These are phyloP conservation scores for Acanthamoeba sp. DNA, from an alignment of 208 protist species.

Conservation along the genomic window DNA sequence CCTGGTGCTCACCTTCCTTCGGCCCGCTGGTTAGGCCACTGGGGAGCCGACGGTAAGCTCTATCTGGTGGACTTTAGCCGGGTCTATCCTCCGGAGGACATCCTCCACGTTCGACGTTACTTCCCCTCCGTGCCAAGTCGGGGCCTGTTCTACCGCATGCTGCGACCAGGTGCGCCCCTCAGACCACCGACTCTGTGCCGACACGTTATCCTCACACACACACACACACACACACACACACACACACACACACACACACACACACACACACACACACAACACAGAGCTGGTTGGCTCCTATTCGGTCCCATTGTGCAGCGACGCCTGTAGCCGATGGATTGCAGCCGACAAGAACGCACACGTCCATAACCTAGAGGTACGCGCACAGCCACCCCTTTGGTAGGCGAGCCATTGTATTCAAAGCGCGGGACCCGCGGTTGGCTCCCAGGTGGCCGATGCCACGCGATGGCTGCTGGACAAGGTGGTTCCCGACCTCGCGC, in stretches of 20 bases:
- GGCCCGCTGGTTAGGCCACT: neutral
- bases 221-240: neutral
- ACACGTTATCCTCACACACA: neutral
- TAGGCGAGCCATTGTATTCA: too few species aligned
- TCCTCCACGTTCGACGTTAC: neutral
- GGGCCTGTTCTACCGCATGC: conserved; percentile 28
- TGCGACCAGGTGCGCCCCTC: neutral
- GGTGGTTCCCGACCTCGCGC: conserved; percentile 1
- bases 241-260: too few species aligned
- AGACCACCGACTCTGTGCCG: too few species aligned
- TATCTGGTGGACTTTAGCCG: conserved; percentile 67
- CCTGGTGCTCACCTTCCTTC: neutral
- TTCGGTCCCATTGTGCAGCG: conserved; percentile 30
- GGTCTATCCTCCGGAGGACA: conserved; percentile 42
- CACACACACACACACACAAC: too few species aligned
- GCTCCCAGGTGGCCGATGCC: neutral
- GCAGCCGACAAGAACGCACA: neutral
- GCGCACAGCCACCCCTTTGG: too few species aligned
- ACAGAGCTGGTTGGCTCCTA: conserved; percentile 26
- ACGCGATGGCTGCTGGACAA: conserved; percentile 33
- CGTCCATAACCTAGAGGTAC: neutral
- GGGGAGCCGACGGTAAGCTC: conserved; percentile 62
- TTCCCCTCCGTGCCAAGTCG: conserved; percentile 29
- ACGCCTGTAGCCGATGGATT: conserved; percentile 39
- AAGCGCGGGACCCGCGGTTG: too few species aligned